These are phyloP conservation scores for Clohesyomyces aquaticus DNA, from an alignment of 495 filamentous ascomycete genomes.

Conservation along the genomic window DNA sequence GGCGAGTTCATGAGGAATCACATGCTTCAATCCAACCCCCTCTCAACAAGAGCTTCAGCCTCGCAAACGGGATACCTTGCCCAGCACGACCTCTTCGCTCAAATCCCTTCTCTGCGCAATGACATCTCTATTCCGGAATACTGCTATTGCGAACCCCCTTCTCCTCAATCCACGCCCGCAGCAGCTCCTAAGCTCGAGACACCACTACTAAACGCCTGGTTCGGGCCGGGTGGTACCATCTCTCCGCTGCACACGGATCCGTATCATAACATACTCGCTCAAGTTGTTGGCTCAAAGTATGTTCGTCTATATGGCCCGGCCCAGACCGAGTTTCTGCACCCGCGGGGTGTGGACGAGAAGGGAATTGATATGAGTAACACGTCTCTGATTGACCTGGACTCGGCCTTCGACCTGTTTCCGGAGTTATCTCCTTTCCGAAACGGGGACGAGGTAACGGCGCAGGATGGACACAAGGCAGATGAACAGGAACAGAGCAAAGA, in stretches of 20 bases:
- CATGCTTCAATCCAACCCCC: constrained; percentile 46
- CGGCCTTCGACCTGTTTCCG: constrained; percentile 53
- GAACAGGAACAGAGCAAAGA: constrained; percentile 24
- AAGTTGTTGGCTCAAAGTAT: constrained; percentile 91
- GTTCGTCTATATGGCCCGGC: constrained; percentile 78
- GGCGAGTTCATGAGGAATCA: constrained; percentile 68
- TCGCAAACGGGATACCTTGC: constrained; percentile 71
- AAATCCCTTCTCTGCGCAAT: constrained; percentile 74
- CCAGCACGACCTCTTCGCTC: constrained; percentile 83
- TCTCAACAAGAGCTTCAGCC: not conserved
- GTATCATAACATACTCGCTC: constrained; percentile 88
- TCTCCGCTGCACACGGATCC: constrained; percentile 93
- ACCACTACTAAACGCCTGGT: constrained; percentile 75
- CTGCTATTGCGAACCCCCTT: constrained; percentile 71
- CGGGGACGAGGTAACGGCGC: constrained; percentile 41
- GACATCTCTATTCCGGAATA: constrained; percentile 85
- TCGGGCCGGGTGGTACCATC: constrained; percentile 85
- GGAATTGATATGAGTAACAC: constrained; percentile 94
- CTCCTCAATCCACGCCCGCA: constrained; percentile 33
- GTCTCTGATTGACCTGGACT: constrained; percentile 67
- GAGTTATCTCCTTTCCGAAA: constrained; percentile 28
- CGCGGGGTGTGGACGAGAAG: constrained; percentile 68
- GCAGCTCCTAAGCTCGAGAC: constrained; percentile 46
- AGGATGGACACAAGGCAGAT: constrained; percentile 34
- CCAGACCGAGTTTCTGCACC: constrained; percentile 63